A percentile compares a stretch with the other conserved stretches of the same genome.
These are phyloP conservation scores for Dacryopinax spathularia DNA, from an alignment of 768 basidiomycete genomes.

Conservation along the genomic window DNA sequence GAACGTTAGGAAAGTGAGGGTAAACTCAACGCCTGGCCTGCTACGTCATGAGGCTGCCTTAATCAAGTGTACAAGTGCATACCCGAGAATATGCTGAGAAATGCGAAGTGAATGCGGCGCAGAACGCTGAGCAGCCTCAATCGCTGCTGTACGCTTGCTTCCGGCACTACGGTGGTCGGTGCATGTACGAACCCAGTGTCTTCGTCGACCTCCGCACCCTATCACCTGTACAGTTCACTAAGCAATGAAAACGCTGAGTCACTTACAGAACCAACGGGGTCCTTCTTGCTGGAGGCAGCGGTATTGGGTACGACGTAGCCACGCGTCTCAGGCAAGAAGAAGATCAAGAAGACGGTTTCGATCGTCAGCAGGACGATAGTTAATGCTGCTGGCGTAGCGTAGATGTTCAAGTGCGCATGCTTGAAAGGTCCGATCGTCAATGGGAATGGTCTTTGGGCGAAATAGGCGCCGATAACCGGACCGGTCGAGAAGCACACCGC, in stretches of 20 bases:
- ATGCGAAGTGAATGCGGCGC: constrained; percentile 63
- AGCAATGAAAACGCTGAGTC: background rate
- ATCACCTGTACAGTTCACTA: background rate
- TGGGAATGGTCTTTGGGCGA: constrained; percentile 33
- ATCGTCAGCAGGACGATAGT: constrained; percentile 60
- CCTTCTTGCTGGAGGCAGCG: background rate
- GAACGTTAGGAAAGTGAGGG: constrained; percentile 86
- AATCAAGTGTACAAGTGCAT: background rate
- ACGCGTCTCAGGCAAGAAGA: constrained; percentile 76
- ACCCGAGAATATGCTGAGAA: constrained; percentile 75
- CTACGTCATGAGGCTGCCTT: background rate
- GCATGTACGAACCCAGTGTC: background rate
- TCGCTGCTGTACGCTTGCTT: constrained; percentile 23
- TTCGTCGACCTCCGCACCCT: background rate
- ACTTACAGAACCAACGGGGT: background rate
- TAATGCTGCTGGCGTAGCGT: constrained; percentile 76
- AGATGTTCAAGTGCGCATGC: constrained; percentile 62
- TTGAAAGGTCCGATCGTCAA: constrained; percentile 21
- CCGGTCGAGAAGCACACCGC: constrained; percentile 87
- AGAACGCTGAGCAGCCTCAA: constrained; percentile 44
- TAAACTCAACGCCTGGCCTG: constrained; percentile 72
- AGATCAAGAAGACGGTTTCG: constrained; percentile 66
- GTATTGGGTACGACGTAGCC: constrained; percentile 26
- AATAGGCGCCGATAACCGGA: constrained; percentile 90
- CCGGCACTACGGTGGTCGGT: background rate